These are phyloP conservation scores for Melastoma candidum DNA, from an alignment of 441 rosid species.

Conservation along the genomic window DNA sequence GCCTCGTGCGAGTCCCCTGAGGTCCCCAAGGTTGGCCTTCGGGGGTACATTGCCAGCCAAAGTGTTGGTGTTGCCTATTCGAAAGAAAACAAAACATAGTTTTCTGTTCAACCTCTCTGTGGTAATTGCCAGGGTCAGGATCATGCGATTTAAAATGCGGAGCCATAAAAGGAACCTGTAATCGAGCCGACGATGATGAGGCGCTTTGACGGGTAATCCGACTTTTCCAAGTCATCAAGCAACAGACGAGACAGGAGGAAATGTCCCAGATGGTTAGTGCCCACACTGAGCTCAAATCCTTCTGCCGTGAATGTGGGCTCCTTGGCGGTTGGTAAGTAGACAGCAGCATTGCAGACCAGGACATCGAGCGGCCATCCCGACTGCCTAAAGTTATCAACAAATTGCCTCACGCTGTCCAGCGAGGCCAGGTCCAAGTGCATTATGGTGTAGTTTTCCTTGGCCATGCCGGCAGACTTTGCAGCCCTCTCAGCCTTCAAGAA, in stretches of 20 bases:
- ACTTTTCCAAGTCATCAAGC: conserved; percentile 64
- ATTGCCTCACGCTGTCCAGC: conserved; percentile 69
- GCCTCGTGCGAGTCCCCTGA: conserved; percentile 74
- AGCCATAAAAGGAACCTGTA: conserved; percentile 37
- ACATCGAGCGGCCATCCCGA: conserved; percentile 59
- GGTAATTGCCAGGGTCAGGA: too few relatives aligned
- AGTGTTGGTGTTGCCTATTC: conserved; percentile 78
- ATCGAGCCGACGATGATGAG: conserved; percentile 90
- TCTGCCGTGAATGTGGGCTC: conserved; percentile 82
- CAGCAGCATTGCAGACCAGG: conserved; percentile 80
- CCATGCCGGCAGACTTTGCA: conserved; percentile 61
- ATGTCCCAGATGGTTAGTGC: conserved; percentile 90
- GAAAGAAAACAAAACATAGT: conserved; percentile 2
- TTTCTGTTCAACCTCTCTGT: background rate
- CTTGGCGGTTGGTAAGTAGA: conserved; percentile 77
- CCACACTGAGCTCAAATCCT: conserved; percentile 85
- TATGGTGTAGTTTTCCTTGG: conserved; percentile 62
- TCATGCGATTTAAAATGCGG: too few relatives aligned
- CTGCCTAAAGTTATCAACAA: conserved; percentile 44
- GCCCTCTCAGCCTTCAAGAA: conserved; percentile 73
- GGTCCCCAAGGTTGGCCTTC: conserved; percentile 84
- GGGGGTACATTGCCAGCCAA: conserved; percentile 91
- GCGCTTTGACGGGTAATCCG: conserved; percentile 65
- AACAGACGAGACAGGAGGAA: conserved; percentile 63
- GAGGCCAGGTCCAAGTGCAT: conserved; percentile 91